Evolutionary conservation across 2,329 filamentous ascomycete species (phyloP), one percentile per base, ranked within the genome.

Genomic region (Dendryphion nanum): DNA sequence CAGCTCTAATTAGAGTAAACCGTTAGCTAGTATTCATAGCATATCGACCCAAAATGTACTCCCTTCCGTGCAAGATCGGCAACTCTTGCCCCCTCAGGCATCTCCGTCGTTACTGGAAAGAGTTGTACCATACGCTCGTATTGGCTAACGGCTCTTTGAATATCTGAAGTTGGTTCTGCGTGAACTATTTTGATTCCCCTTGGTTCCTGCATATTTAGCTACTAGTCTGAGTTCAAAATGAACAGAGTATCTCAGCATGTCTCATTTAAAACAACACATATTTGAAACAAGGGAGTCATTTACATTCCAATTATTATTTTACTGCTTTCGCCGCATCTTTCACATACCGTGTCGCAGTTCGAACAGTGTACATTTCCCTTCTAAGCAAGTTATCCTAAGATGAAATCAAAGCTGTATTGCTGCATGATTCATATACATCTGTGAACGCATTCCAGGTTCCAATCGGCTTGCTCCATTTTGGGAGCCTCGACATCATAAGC

Each of bases 291-390:
- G 30, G 15, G 15, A 26, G 48, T 44, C 32, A 17, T 50, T 50
- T 33, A 35, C 48, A 10, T 28, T 50, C 18, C 47, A 49, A 21
- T 48, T 40, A 0, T 2, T 24, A 10, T 13, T 14, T n/a, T 4
- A 19, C 41, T 17, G 44, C 21, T 30, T 18, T 45, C 4, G 17
- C 45, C 16, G 35, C 40, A 10, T 53, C 51, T 1, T 51, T 51
- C 37, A 53, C 50, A 1, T 50, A 51, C 31, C 42, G 48, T 12
- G 50, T 55, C 28, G 33, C 35, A 3, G 50, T 23, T 16, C 39
- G 28, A n/a, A 36, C 29, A 2, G 50, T 48, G 42, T 51, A 51
- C 28, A 32, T 44, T 17, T 55, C 51, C 23, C 42, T 51, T 24
- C 49, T n/a, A n/a, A n/a, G n/a, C n/a, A n/a, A n/a, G n/a, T n/a